phyloP scores from a whole-genome alignment of 441 rosid species.

The Cnidoscolus chayamansa region DNA sequence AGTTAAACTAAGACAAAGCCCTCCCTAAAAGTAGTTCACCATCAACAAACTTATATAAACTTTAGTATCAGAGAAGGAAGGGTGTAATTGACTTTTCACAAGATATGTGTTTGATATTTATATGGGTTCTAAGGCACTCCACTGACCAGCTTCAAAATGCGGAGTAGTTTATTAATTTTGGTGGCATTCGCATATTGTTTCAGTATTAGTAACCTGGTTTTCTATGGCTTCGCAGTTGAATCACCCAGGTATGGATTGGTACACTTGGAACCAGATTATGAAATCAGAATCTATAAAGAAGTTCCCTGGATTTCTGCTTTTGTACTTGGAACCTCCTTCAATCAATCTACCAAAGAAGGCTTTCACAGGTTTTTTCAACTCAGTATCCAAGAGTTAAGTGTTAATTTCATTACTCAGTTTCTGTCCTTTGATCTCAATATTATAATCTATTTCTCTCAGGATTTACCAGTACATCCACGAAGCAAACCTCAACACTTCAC shows the following conservation, averaged over 20 bases:
- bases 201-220: neutral
- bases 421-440: neutral
- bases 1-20: too few species aligned
- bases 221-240: slow-evolving; percentile 28
- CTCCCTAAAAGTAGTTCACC: neutral
- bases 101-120: neutral
- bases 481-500: slow-evolving; percentile 33
- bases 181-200: neutral
- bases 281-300: slow-evolving; percentile 40
- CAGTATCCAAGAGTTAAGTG: too few species aligned
- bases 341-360: slow-evolving; percentile 37
- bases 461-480: slow-evolving; percentile 46
- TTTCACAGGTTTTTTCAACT: too few species aligned
- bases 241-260: slow-evolving; percentile 37
- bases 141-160: slow-evolving; percentile 9
- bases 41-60: neutral
- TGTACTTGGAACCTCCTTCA: slow-evolving; percentile 41
- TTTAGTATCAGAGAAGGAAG: neutral
- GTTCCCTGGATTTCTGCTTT: slow-evolving; percentile 38
- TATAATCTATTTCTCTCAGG: slow-evolving; percentile 21
- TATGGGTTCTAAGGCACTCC: neutral
- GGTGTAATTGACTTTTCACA: neutral
- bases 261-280: slow-evolving; percentile 34
- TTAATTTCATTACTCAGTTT: too few species aligned
- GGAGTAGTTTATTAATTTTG: neutral